These are phyloP conservation scores for Penicillium concentricum DNA, from an alignment of 2,329 filamentous ascomycete species.

Conservation along the genomic window DNA sequence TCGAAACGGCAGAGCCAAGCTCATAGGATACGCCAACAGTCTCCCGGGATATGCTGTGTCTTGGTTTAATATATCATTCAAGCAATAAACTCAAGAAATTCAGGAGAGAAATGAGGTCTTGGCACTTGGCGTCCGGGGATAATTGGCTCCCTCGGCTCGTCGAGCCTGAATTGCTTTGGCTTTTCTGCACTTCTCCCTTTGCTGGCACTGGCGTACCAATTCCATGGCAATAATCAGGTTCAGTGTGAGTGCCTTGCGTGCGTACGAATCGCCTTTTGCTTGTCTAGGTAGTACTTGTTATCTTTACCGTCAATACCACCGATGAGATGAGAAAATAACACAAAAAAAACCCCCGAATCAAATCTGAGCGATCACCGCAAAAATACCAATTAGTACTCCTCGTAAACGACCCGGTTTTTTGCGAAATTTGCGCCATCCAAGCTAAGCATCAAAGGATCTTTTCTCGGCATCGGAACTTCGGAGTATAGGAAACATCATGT, in stretches of 20 bases:
- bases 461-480: background rate
- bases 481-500: background rate
- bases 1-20: constrained; percentile 1
- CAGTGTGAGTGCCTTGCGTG: constrained; percentile 1
- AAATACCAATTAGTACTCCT: background rate
- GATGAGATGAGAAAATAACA: background rate
- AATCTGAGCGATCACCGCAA: background rate
- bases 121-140: constrained; percentile 20
- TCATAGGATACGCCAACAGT: constrained; percentile 11
- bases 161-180: constrained; percentile 3
- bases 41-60: constrained; percentile 10
- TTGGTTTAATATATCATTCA: constrained; percentile 10
- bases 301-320: background rate
- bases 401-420: background rate
- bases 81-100: constrained; percentile 9
- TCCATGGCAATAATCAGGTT: background rate
- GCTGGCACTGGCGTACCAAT: background rate
- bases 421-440: constrained; percentile 5
- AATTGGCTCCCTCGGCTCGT: constrained; percentile 13
- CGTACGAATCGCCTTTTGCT: background rate
- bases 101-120: constrained; percentile 10
- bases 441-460: background rate
- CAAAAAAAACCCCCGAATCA: background rate
- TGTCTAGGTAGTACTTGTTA: background rate
- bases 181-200: background rate